Conservation (phyloP, 495 filamentous ascomycete genomes). For the Cenococcum geophilum region DNA sequence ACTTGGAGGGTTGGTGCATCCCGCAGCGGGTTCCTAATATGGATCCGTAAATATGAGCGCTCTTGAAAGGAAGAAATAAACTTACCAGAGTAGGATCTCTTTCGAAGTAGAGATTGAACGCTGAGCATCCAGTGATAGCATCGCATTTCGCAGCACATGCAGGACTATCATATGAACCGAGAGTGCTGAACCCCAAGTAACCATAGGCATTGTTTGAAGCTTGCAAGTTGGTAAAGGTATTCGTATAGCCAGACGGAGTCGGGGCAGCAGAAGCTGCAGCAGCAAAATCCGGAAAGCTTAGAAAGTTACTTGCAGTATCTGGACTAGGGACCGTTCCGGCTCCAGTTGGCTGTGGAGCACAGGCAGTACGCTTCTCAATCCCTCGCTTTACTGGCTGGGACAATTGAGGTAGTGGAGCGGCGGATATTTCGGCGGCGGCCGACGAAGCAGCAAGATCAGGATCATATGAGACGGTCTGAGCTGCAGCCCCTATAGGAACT, state of each 20-base stretch:
- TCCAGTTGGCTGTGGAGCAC: neutral
- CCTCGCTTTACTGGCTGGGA: neutral
- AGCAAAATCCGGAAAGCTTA: neutral
- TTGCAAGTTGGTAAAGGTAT: slow-evolving; percentile 11
- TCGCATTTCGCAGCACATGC: slow-evolving; percentile 12
- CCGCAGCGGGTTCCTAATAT: neutral
- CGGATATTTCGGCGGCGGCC: neutral
- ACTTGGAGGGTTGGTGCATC: slow-evolving; percentile 11
- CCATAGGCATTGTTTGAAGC: slow-evolving; percentile 8
- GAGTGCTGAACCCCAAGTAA: slow-evolving; percentile 8
- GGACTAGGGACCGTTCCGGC: slow-evolving; percentile 1
- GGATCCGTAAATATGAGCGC: neutral
- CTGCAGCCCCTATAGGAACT: neutral
- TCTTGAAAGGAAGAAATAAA: too few relatives aligned
- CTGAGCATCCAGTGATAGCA: slow-evolving; percentile 1
- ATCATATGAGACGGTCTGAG: neutral
- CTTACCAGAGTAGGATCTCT: slow-evolving; percentile 1
- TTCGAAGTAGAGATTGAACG: slow-evolving; percentile 21
- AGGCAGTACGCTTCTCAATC: neutral
- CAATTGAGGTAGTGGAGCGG: neutral
- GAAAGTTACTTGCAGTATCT: slow-evolving; percentile 12
- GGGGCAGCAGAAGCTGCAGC: slow-evolving; percentile 3
- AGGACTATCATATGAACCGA: slow-evolving; percentile 4
- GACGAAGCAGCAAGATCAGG: neutral
- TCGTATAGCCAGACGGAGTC: slow-evolving; percentile 8